These are phyloP conservation scores for Candida insectalens DNA, from an alignment of 805 yeast species.

Conservation along the genomic window DNA sequence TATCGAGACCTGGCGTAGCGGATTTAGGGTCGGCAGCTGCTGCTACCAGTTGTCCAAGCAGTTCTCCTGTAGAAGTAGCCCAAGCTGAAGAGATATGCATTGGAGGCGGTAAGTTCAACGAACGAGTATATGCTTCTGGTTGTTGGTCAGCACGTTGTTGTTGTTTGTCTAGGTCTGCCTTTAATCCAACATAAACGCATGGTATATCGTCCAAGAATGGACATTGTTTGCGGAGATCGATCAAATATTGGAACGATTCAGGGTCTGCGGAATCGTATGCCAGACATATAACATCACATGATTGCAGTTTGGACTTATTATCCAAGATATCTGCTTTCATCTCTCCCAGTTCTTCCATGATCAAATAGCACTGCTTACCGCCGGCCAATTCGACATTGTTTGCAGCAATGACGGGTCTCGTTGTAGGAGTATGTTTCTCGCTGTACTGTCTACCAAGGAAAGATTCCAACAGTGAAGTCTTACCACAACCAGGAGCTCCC, in stretches of 20 bases:
- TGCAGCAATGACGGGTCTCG: conserved; percentile 72
- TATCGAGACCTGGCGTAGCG: conserved; percentile 72
- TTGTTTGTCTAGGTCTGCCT: conserved; percentile 92
- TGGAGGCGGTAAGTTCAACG: conserved; percentile 65
- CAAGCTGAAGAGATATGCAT: conserved; percentile 85
- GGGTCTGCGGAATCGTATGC: conserved; percentile 95
- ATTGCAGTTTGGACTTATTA: conserved; percentile 57
- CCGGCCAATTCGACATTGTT: conserved; percentile 91
- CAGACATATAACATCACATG: conserved; percentile 86
- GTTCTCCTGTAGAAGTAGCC: conserved; percentile 77
- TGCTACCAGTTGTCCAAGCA: conserved; percentile 79
- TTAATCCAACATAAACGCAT: conserved; percentile 78
- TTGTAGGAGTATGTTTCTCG: conserved; percentile 70
- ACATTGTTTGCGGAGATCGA: conserved; percentile 55
- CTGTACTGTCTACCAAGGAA: conserved; percentile 69
- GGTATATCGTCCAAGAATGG: conserved; percentile 61
- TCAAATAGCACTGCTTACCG: conserved; percentile 90
- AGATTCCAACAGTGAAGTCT: conserved; percentile 73
- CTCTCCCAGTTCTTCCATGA: conserved; percentile 85
- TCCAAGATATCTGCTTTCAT: conserved; percentile 74
- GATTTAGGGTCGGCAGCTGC: conserved; percentile 73
- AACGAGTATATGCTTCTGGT: conserved; percentile 78
- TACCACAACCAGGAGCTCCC: conserved; percentile 84
- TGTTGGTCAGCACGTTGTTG: conserved; percentile 81
- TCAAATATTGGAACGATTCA: conserved; percentile 78